Evolutionary conservation across 768 basidiomycete genomes (phyloP).

Genomic region (Lentinula raphanica): DNA sequence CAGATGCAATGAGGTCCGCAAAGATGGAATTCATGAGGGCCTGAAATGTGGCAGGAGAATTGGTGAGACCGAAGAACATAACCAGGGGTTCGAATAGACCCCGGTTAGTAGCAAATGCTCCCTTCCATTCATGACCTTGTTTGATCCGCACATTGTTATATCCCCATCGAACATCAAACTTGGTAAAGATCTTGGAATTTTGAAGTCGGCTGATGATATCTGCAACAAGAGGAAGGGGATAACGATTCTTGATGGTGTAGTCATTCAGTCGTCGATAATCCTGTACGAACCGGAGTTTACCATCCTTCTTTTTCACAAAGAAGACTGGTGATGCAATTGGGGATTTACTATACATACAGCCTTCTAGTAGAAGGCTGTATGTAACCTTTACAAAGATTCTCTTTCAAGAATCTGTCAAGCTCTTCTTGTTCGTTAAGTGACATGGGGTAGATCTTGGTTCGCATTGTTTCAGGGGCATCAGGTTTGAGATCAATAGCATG

Average conservation of each 20-base stretch:
- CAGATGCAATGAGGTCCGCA: no score
- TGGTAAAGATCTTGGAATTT: constrained; percentile 23
- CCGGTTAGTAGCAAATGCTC: constrained; percentile 35
- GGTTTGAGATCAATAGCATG: neutral
- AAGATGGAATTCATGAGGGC: no score
- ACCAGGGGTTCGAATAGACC: no score
- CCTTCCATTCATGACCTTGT: constrained; percentile 40
- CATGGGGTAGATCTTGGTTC: neutral
- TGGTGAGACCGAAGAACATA: no score
- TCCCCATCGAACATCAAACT: constrained; percentile 33
- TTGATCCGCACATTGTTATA: constrained; percentile 38
- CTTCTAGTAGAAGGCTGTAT: neutral
- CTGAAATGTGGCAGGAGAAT: no score
- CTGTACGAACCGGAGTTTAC: neutral
- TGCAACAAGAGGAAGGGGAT: constrained; percentile 29
- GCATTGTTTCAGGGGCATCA: neutral
- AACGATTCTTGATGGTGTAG: constrained; percentile 25
- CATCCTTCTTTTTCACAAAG: neutral
- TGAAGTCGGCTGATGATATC: constrained; percentile 25
- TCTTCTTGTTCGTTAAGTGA: neutral
- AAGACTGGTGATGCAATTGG: neutral
- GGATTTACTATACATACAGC: no score
- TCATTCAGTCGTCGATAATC: constrained; percentile 16
- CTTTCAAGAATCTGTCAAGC: neutral
- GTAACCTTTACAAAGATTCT: neutral